A percentile compares a stretch with the other conserved stretches of the same genome.
Evolutionary conservation across 345 rosid genomes (phyloP).

Genomic region (Hevea brasiliensis): DNA sequence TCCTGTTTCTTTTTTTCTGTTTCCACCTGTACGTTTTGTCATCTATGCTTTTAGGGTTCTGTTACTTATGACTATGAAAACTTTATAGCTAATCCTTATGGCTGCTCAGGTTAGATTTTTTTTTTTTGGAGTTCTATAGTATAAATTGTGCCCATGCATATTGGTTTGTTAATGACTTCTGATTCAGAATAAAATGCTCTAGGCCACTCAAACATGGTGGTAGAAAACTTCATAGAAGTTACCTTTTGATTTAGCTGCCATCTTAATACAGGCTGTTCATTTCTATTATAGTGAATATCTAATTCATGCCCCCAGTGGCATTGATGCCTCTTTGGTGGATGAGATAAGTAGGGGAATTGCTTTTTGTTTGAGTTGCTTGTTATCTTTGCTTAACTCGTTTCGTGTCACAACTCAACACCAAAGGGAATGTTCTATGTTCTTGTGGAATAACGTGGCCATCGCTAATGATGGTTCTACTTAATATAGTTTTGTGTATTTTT

Average conservation of each 20-base stretch:
- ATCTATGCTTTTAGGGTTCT: background rate
- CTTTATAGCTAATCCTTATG: conserved; percentile 1
- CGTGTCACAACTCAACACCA: background rate
- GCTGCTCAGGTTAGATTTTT: background rate
- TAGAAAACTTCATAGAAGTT: background rate
- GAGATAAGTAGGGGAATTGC: background rate
- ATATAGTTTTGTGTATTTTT: background rate
- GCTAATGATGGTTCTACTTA: background rate
- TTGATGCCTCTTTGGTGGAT: background rate
- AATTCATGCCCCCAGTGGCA: background rate
- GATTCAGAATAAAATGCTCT: background rate
- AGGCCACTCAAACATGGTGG: background rate
- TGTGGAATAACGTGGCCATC: background rate
- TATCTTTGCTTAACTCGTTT: background rate
- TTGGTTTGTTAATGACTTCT: background rate
- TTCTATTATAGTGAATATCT: background rate
- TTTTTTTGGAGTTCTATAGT: background rate
- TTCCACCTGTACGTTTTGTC: background rate
- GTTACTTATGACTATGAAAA: background rate
- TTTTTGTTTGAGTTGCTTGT: background rate
- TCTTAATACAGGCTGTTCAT: background rate
- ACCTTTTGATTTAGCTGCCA: background rate
- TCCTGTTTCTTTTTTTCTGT: too few species aligned
- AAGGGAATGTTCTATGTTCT: background rate
- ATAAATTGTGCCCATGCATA: background rate